Base-by-base conservation (phyloP, 148 eudicot species). In the Tetragonia tetragonoides region DNA sequence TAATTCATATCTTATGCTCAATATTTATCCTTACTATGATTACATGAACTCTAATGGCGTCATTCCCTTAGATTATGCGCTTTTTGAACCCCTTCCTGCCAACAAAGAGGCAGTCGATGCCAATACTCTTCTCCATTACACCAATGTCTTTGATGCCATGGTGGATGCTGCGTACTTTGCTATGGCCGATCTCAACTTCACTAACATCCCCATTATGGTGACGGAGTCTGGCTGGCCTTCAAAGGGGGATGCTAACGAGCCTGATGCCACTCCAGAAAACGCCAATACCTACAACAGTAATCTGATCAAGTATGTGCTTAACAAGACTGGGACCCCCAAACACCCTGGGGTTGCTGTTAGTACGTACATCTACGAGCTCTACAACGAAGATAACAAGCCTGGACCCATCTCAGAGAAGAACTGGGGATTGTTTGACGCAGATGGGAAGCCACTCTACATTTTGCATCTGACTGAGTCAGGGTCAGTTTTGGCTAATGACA, bases 141-240 rank as follows among this genome's bases (percentile, higher is more conserved):
- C 90, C n/a, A 93, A 91, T 53, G 92, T 91, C 20, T 93, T 93
- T 80, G 98, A 93, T 75, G 98, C 98, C 18, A 87, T 91, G 89
- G 83, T 91, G 40, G 98, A 93, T 57, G 98, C 98, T 16, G 92
- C 98, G 21, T 91, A 91, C 81, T 91, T 85, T 79, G 94, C 98
- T 54, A 93, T 93, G 98, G 78, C 90, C 28, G 83, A 81, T 66
- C 87, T 93, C 10, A 93, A 93, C 79, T 85, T 89, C 82, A 91
- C 98, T 0, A 89, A 87, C 62, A 85, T 93, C 49, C 91, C 94
- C 12, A 81, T 93, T n/a, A n/a, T 91, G 77, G 98, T 93, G 65
- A 89, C 93, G 1, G 98, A 93, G 76, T 82, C 98, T 1, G 98
- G 98, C 0, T 93, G 98, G 98, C 98, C 98, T 14, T 93, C 97